A percentile compares a stretch with the other conserved stretches of the same genome.
phyloP scores from a whole-genome alignment of 108 stramenopile species.

The Mayamaea pseudoterrestris region DNA sequence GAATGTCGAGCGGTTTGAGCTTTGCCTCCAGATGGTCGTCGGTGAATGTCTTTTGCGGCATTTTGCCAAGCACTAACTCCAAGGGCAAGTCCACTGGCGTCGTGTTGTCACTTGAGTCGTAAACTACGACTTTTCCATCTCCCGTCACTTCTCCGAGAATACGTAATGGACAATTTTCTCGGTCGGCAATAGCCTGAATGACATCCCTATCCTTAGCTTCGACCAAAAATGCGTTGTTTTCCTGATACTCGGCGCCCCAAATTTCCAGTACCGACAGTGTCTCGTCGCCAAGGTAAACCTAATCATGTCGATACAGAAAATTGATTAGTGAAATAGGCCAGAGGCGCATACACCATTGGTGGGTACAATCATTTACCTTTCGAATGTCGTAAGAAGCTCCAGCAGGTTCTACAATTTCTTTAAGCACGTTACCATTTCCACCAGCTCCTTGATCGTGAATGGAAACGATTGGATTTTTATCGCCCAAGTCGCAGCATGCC shows the following conservation, averaged over 20 bases:
- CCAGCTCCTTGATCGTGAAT: slow-evolving; percentile 99
- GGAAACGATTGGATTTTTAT: slow-evolving; percentile 91
- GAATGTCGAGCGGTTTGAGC: slow-evolving; percentile 52
- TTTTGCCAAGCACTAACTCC: slow-evolving; percentile 92
- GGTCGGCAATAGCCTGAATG: slow-evolving; percentile 74
- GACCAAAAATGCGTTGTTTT: slow-evolving; percentile 95
- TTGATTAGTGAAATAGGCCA: not conserved
- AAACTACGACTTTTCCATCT: slow-evolving; percentile 87
- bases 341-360: slow-evolving; percentile 1
- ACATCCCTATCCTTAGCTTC: slow-evolving; percentile 52
- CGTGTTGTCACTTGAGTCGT: slow-evolving; percentile 78
- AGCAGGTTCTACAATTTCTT: slow-evolving; percentile 98
- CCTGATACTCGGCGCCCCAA: slow-evolving; percentile 99
- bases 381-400: slow-evolving; percentile 93
- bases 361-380: slow-evolving; percentile 38
- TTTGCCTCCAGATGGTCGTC: slow-evolving; percentile 44
- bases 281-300: slow-evolving; percentile 85
- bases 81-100: slow-evolving; percentile 96
- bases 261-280: slow-evolving; percentile 94
- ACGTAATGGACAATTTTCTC: slow-evolving; percentile 90
- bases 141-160: slow-evolving; percentile 88
- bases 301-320: not conserved
- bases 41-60: slow-evolving; percentile 97
- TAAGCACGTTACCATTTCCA: slow-evolving; percentile 98
- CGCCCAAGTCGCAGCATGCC: slow-evolving; percentile 95